phyloP scores from a whole-genome alignment of 2,329 filamentous ascomycete genomes.

The Diaporthe sp. region DNA sequence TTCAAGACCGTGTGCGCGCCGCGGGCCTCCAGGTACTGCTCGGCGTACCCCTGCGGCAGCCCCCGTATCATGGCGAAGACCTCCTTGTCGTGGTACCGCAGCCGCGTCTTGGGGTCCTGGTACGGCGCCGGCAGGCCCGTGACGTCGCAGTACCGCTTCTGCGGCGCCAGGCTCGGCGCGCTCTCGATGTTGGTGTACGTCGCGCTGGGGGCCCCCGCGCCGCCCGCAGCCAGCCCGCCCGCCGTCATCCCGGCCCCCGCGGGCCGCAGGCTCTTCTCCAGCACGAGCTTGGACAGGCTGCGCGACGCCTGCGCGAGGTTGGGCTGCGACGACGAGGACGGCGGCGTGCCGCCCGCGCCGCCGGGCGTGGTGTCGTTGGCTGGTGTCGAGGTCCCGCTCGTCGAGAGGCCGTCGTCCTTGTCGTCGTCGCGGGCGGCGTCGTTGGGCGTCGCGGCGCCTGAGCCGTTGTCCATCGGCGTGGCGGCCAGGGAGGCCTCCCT shows the following conservation, averaged over 20 bases:
- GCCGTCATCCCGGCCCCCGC: slow-evolving; percentile 50
- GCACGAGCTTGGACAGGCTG: slow-evolving; percentile 86
- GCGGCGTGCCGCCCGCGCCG: slow-evolving; percentile 58
- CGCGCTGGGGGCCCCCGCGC: slow-evolving; percentile 74
- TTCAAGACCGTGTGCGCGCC: slow-evolving; percentile 95
- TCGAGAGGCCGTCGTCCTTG: slow-evolving; percentile 66
- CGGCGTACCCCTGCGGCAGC: slow-evolving; percentile 84
- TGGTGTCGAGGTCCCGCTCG: slow-evolving; percentile 71
- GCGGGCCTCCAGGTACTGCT: slow-evolving; percentile 90
- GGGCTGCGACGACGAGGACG: slow-evolving; percentile 56
- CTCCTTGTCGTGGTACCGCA: slow-evolving; percentile 94
- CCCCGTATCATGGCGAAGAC: slow-evolving; percentile 87
- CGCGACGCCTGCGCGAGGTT: slow-evolving; percentile 93
- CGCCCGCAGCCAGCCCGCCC: slow-evolving; percentile 48
- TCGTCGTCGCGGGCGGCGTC: slow-evolving; percentile 52
- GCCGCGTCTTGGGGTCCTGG: slow-evolving; percentile 91
- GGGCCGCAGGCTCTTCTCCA: slow-evolving; percentile 81
- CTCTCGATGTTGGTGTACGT: slow-evolving; percentile 97
- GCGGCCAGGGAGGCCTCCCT: slow-evolving; percentile 89
- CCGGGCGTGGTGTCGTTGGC: slow-evolving; percentile 46
- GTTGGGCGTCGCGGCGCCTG: slow-evolving; percentile 80
- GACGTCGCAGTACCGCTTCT: slow-evolving; percentile 94
- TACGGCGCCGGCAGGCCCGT: slow-evolving; percentile 94
- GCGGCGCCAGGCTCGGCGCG: slow-evolving; percentile 86
- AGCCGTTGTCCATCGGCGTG: slow-evolving; percentile 81